These are phyloP conservation scores for Candida nitratophila DNA, from an alignment of 805 yeast species.

Conservation along the genomic window DNA sequence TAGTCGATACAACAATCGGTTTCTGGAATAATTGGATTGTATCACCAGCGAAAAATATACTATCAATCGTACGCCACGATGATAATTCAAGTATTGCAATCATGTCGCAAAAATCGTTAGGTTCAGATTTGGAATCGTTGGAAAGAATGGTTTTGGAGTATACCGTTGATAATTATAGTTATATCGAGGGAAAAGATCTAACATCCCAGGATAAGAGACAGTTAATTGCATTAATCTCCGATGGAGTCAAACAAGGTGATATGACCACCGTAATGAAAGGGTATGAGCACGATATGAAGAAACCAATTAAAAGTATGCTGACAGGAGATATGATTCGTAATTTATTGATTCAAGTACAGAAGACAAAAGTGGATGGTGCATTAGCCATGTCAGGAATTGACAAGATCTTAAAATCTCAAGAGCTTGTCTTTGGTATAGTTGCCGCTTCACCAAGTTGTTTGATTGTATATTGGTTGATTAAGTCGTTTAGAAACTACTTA, in stretches of 20 bases:
- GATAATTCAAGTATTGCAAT: slow-evolving; percentile 65
- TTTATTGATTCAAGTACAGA: slow-evolving; percentile 85
- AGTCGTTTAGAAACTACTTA: slow-evolving; percentile 21
- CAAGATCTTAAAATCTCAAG: slow-evolving; percentile 81
- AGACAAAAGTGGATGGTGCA: slow-evolving; percentile 92
- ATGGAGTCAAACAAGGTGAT: slow-evolving; percentile 63
- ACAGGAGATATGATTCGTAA: slow-evolving; percentile 70
- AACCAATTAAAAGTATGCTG: slow-evolving; percentile 58
- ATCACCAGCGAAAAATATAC: slow-evolving; percentile 63
- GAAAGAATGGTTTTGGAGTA: slow-evolving; percentile 85
- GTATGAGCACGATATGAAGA: slow-evolving; percentile 68
- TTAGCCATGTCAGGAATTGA: slow-evolving; percentile 89
- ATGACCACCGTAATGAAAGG: slow-evolving; percentile 70
- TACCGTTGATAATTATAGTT: slow-evolving; percentile 30
- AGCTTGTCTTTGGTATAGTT: slow-evolving; percentile 85
- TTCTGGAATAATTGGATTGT: slow-evolving; percentile 81
- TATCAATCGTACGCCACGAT: slow-evolving; percentile 81
- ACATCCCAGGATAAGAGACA: slow-evolving; percentile 10
- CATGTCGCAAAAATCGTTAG: slow-evolving; percentile 70
- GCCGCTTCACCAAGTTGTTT: slow-evolving; percentile 79
- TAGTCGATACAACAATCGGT: slow-evolving; percentile 58
- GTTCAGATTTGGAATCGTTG: slow-evolving; percentile 70
- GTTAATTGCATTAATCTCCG: slow-evolving; percentile 25
- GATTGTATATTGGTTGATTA: slow-evolving; percentile 41
- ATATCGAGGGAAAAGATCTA: slow-evolving; percentile 4